These are phyloP conservation scores for Penicillium lividum DNA, from an alignment of 495 filamentous ascomycete species.

Conservation along the genomic window DNA sequence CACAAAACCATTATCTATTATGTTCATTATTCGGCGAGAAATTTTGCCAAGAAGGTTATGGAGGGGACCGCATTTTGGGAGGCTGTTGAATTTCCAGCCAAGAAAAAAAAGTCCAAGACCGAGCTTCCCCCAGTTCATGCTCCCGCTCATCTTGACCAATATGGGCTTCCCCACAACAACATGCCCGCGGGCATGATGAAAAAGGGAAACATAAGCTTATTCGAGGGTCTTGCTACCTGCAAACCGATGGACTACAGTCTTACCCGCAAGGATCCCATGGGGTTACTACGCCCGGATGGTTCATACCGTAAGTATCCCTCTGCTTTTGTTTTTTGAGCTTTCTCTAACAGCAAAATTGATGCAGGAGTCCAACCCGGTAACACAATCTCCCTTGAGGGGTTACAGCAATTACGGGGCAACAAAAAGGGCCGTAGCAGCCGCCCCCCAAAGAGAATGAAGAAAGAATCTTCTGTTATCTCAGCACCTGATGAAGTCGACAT, in stretches of 20 bases:
- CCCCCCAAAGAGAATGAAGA: background rate
- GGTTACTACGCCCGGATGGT: slow-evolving; percentile 29
- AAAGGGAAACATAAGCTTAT: slow-evolving; percentile 48
- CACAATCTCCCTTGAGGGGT: background rate
- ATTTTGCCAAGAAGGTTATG: slow-evolving; percentile 60
- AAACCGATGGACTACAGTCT: slow-evolving; percentile 34
- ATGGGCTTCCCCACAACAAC: slow-evolving; percentile 52
- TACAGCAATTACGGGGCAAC: background rate
- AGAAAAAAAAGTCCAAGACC: slow-evolving; percentile 34
- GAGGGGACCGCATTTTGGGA: slow-evolving; percentile 57
- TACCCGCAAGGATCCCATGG: slow-evolving; percentile 38
- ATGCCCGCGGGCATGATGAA: slow-evolving; percentile 35
- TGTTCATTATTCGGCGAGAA: slow-evolving; percentile 56
- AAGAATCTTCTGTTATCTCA: background rate
- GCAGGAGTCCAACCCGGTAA: background rate
- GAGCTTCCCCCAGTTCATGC: slow-evolving; percentile 38
- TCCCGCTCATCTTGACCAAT: slow-evolving; percentile 47
- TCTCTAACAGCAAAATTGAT: background rate
- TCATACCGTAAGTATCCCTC: slow-evolving; percentile 10
- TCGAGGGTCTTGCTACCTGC: slow-evolving; percentile 39
- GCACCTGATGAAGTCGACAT: slow-evolving; percentile 10
- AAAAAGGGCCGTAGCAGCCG: background rate
- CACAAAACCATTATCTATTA: slow-evolving; percentile 55
- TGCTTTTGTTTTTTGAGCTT: background rate
- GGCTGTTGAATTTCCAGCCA: slow-evolving; percentile 52